phyloP scores from a whole-genome alignment of 2,329 filamentous ascomycete species.

The Aspergillus puulaauensis region DNA sequence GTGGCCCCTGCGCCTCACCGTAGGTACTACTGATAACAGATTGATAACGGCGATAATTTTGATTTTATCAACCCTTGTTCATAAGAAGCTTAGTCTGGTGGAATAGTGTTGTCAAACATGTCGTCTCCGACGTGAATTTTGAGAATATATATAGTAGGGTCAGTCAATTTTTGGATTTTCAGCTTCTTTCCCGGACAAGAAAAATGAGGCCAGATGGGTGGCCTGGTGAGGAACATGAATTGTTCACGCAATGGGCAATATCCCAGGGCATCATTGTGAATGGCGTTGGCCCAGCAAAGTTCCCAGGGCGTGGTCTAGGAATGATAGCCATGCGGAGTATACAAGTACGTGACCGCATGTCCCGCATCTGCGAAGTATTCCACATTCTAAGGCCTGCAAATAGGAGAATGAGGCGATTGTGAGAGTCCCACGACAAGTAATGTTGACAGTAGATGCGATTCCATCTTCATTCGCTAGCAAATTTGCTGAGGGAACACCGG shows the following conservation, averaged over 20 bases:
- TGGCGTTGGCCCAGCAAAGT: constrained; percentile 64
- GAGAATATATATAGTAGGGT: not conserved
- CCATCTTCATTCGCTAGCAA: constrained; percentile 52
- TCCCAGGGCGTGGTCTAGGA: constrained; percentile 74
- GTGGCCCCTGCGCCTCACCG: constrained; percentile 12
- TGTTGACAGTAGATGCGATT: constrained; percentile 65
- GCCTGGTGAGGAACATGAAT: constrained; percentile 42
- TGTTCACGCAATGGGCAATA: constrained; percentile 68
- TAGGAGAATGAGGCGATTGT: constrained; percentile 63
- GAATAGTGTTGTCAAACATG: not conserved
- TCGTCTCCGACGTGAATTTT: not conserved
- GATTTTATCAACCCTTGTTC: not conserved
- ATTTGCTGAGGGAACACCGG: constrained; percentile 56
- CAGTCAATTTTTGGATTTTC: not conserved
- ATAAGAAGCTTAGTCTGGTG: not conserved
- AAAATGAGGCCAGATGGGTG: constrained; percentile 31
- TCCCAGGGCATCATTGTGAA: constrained; percentile 65
- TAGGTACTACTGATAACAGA: constrained; percentile 18
- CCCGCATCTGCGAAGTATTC: not conserved
- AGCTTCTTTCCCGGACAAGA: not conserved
- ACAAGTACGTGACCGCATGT: constrained; percentile 49
- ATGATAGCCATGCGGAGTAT: constrained; percentile 69
- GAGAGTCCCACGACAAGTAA: constrained; percentile 61
- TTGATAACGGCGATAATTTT: constrained; percentile 14
- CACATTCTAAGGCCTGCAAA: not conserved